Conservation (phyloP, 768 basidiomycete species). For the Coprinopsis cinerea region DNA sequence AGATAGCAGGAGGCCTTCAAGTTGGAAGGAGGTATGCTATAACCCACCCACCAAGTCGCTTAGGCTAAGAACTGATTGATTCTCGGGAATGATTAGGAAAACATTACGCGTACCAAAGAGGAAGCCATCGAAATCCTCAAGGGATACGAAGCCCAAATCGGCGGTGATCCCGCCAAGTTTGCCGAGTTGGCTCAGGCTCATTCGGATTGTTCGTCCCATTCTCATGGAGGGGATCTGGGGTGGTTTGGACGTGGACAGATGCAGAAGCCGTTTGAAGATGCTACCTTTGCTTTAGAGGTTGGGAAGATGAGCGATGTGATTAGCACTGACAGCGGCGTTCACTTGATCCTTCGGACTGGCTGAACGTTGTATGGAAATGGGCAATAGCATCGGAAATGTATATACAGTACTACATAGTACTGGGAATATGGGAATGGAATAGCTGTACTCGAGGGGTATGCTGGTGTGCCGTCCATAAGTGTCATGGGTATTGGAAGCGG, state of each 20-base stretch:
- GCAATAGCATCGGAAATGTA: neutral
- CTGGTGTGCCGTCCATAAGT: too few species aligned
- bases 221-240: slow-evolving; percentile 82
- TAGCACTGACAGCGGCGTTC: slow-evolving; percentile 91
- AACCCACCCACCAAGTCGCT: too few species aligned
- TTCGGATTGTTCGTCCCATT: slow-evolving; percentile 89
- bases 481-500: neutral
- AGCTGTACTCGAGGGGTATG: too few species aligned
- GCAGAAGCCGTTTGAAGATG: slow-evolving; percentile 97
- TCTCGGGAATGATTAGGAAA: slow-evolving; percentile 34
- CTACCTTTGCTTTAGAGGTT: slow-evolving; percentile 63
- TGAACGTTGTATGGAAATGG: too few species aligned
- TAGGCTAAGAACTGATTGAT: slow-evolving; percentile 1
- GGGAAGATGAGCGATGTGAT: slow-evolving; percentile 79
- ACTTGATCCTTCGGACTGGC: slow-evolving; percentile 84
- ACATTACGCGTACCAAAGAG: slow-evolving; percentile 82
- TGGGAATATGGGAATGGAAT: too few species aligned
- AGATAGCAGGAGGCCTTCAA: slow-evolving; percentile 70
- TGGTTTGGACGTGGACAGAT: slow-evolving; percentile 82
- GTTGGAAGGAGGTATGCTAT: slow-evolving; percentile 73
- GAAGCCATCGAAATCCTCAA: slow-evolving; percentile 82
- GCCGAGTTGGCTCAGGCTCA: slow-evolving; percentile 65
- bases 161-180: slow-evolving; percentile 54
- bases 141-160: slow-evolving; percentile 57
- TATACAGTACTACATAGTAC: too few species aligned